Conservation (phyloP, 2,329 filamentous ascomycete genomes). For the Fusarium tanahbumbuense region DNA sequence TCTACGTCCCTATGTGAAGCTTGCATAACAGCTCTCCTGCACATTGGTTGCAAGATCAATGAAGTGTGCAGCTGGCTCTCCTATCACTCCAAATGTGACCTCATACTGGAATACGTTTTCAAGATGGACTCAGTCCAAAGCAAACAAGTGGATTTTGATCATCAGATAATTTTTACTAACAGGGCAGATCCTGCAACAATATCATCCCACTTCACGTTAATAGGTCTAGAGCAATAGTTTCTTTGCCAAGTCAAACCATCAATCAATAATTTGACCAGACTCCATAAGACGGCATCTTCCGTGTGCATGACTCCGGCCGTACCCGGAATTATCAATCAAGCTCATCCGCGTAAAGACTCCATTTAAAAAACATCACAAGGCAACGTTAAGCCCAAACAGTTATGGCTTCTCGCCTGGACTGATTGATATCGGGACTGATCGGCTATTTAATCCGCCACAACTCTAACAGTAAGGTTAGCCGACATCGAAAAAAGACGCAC, state of each 20-base stretch:
- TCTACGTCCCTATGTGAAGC: too few relatives aligned
- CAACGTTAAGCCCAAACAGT: background rate
- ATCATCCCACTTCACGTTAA: background rate
- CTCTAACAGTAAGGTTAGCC: background rate
- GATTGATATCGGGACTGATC: background rate
- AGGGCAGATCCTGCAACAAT: background rate
- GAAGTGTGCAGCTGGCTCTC: too few relatives aligned
- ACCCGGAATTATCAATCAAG: background rate
- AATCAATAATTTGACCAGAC: background rate
- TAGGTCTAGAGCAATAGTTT: background rate
- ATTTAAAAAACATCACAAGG: background rate
- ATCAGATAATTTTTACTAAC: background rate
- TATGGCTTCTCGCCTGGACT: too few relatives aligned
- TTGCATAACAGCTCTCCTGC: too few relatives aligned
- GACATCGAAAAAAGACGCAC: background rate
- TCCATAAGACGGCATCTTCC: background rate
- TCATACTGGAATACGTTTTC: too few relatives aligned
- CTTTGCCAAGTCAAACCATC: background rate
- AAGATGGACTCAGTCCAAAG: too few relatives aligned
- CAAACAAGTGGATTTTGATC: background rate
- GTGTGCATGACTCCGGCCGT: background rate
- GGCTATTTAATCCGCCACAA: background rate
- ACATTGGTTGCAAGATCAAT: too few relatives aligned
- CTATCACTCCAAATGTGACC: rapidly evolving
- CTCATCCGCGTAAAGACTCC: background rate